These are phyloP conservation scores for Yamadazyma olivae DNA, from an alignment of 805 yeast genomes.

Conservation along the genomic window DNA sequence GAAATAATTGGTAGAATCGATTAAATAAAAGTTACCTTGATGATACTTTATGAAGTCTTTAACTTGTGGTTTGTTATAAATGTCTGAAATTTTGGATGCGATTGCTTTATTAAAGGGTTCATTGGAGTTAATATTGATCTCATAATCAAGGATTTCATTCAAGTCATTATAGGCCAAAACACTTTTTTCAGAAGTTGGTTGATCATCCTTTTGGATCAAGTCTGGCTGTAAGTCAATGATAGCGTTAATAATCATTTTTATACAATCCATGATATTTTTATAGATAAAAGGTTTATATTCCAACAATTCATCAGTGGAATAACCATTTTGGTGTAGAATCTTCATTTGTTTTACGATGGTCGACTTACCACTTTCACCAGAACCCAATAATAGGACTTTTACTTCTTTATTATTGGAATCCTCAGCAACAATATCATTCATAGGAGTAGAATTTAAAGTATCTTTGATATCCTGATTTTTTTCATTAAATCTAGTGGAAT, in stretches of 20 bases:
- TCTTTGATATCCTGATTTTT: constrained; percentile 8
- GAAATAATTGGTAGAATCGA: constrained; percentile 84
- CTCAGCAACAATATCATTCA: background rate
- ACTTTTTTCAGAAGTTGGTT: constrained; percentile 10
- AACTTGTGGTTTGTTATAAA: constrained; percentile 62
- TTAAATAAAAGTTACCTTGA: constrained; percentile 70
- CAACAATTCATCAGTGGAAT: constrained; percentile 62
- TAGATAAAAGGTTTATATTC: constrained; percentile 79
- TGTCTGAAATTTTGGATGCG: constrained; percentile 44
- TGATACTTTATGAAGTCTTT: constrained; percentile 53
- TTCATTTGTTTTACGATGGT: constrained; percentile 82
- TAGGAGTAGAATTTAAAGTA: constrained; percentile 3
- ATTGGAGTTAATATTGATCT: constrained; percentile 51
- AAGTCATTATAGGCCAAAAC: constrained; percentile 35
- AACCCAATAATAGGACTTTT: constrained; percentile 76
- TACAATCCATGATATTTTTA: constrained; percentile 74
- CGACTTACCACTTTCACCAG: constrained; percentile 86
- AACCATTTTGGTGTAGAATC: constrained; percentile 71
- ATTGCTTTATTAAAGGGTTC: constrained; percentile 48
- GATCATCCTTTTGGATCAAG: constrained; percentile 21
- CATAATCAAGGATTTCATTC: constrained; percentile 44
- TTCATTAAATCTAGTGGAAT: constrained; percentile 11
- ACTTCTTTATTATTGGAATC: constrained; percentile 34
- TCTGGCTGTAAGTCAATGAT: constrained; percentile 49
- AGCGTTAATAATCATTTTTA: constrained; percentile 67